Conservation (phyloP, 352 stramenopile genomes). For the Phytopythium boreale region DNA sequence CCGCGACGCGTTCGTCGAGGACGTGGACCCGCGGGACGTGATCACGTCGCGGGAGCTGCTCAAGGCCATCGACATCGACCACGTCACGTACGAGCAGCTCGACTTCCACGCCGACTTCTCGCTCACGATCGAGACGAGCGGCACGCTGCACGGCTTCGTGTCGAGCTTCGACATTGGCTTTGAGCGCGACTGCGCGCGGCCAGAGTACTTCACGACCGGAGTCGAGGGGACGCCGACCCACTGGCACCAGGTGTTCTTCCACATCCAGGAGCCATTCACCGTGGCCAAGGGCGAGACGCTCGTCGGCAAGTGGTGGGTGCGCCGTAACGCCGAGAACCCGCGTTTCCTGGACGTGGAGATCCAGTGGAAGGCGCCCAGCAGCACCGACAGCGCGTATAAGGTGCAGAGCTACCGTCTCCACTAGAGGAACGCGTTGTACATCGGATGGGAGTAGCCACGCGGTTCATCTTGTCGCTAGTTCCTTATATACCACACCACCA, state of each 20-base stretch:
- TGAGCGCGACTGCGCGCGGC: constrained; percentile 87
- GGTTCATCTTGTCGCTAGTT: not conserved
- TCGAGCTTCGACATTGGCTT: constrained; percentile 98
- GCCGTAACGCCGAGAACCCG: constrained; percentile 90
- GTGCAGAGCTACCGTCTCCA: constrained; percentile 79
- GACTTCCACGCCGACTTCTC: constrained; percentile 91
- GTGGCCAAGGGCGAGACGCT: constrained; percentile 78
- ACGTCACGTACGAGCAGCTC: constrained; percentile 93
- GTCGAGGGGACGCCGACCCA: constrained; percentile 92
- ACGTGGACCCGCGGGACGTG: constrained; percentile 87
- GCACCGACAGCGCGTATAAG: constrained; percentile 29
- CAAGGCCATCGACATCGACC: constrained; percentile 86
- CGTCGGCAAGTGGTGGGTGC: constrained; percentile 82
- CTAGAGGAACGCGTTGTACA: constrained; percentile 29
- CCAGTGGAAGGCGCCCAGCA: constrained; percentile 54
- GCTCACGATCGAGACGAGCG: constrained; percentile 82
- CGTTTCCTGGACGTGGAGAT: constrained; percentile 92
- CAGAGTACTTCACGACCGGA: constrained; percentile 95
- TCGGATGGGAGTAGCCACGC: not conserved
- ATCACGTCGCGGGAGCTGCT: constrained; percentile 88
- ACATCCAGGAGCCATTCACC: constrained; percentile 81
- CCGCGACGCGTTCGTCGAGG: constrained; percentile 95
- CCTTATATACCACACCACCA: not conserved
- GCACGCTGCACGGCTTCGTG: constrained; percentile 94
- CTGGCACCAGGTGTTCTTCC: constrained; percentile 99